phyloP scores from a whole-genome alignment of 352 stramenopile genomes.

The Nothophytophthora sp. region DNA sequence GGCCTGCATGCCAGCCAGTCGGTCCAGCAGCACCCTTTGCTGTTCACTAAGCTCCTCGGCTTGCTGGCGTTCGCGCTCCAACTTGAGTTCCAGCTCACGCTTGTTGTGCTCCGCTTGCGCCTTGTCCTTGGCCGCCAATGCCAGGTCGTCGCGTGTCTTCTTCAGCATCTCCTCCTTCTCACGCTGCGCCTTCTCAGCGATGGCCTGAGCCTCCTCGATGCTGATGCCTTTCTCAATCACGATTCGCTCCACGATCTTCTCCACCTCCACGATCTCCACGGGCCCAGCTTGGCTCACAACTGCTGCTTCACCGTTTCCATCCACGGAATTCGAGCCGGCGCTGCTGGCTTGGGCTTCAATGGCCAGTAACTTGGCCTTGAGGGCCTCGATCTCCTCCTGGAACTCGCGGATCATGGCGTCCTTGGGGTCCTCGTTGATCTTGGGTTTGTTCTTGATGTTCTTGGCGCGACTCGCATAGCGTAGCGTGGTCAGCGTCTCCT shows the following conservation, averaged over 20 bases:
- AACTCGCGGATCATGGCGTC: conserved; percentile 98
- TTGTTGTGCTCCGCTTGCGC: conserved; percentile 85
- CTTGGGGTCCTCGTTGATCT: conserved; percentile 99
- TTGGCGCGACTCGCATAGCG: conserved; percentile 98
- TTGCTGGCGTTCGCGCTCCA: conserved; percentile 88
- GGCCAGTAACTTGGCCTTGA: conserved; percentile 85
- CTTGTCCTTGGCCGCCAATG: conserved; percentile 77
- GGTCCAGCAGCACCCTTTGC: conserved; percentile 78
- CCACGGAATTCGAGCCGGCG: conserved; percentile 3
- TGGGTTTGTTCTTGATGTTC: conserved; percentile 99
- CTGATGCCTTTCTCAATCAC: conserved; percentile 86
- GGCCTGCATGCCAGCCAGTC: conserved; percentile 91
- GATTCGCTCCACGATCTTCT: conserved; percentile 86
- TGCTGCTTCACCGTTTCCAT: conserved; percentile 2
- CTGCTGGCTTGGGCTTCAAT: conserved; percentile 54
- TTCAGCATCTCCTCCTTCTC: conserved; percentile 80
- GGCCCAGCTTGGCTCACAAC: conserved; percentile 3
- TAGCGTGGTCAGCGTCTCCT: conserved; percentile 93
- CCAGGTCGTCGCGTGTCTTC: conserved; percentile 70
- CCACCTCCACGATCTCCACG: conserved; percentile 59
- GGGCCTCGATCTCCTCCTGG: conserved; percentile 95
- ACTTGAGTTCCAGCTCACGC: conserved; percentile 80
- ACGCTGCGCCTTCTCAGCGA: conserved; percentile 68
- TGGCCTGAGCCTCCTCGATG: conserved; percentile 72
- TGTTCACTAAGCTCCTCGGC: conserved; percentile 66